Conservation (phyloP, 2,329 filamentous ascomycete species). For the Colletotrichum paranaense region DNA sequence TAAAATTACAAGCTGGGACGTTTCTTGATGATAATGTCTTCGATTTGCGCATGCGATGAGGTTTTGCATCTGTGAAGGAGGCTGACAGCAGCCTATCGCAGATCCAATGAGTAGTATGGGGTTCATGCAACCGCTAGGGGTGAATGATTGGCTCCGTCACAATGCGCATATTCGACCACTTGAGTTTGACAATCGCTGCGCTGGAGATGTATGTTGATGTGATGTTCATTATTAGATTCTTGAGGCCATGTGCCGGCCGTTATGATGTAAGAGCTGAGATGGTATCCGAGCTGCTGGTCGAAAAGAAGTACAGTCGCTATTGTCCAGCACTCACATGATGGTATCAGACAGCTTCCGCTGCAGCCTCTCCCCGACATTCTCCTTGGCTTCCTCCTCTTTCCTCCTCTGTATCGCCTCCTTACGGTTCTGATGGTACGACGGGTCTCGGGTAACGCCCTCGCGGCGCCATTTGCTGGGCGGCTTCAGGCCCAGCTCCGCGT, state of each 20-base stretch:
- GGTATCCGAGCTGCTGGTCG: neutral
- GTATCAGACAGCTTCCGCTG: conserved; percentile 42
- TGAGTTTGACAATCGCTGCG: neutral
- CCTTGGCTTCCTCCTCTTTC: conserved; percentile 44
- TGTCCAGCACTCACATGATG: conserved; percentile 39
- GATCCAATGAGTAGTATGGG: neutral
- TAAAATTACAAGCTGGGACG: too few species aligned
- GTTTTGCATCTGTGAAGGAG: neutral
- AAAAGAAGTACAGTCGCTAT: neutral
- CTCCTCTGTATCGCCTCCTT: conserved; percentile 41
- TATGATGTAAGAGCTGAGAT: neutral
- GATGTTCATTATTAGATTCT: neutral
- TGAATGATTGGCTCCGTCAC: neutral
- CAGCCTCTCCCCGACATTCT: conserved; percentile 38
- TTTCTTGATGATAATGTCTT: too few species aligned
- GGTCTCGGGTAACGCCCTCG: conserved; percentile 62
- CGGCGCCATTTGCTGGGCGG: conserved; percentile 70
- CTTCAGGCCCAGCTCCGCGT: conserved; percentile 70
- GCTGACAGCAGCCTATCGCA: neutral
- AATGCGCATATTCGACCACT: neutral
- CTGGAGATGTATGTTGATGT: neutral
- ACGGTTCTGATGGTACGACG: conserved; percentile 52
- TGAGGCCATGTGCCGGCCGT: neutral
- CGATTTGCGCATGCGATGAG: neutral
- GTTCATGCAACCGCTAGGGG: neutral